Percentiles rank a stretch among this genome's conserved stretches.
phyloP scores from a whole-genome alignment of 805 yeast species.

The Sporopachydermia quercuum region DNA sequence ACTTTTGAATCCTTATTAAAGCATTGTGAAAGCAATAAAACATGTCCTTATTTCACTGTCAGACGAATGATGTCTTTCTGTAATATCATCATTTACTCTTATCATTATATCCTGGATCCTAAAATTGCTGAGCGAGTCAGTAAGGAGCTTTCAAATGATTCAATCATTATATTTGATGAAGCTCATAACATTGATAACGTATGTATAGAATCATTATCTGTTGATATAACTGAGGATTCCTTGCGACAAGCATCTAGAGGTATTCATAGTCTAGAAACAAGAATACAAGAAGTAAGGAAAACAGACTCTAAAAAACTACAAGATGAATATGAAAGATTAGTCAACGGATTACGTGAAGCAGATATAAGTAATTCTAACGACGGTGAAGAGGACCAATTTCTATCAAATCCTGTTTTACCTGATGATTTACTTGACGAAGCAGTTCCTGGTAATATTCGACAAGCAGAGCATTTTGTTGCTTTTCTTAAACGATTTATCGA shows the following conservation, averaged over 20 bases:
- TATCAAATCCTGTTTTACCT: constrained; percentile 80
- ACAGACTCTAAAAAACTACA: constrained; percentile 75
- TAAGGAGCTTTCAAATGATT: constrained; percentile 77
- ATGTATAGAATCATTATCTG: constrained; percentile 86
- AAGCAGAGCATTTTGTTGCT: constrained; percentile 94
- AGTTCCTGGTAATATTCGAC: constrained; percentile 90
- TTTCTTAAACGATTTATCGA: constrained; percentile 87
- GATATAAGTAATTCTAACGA: too few species aligned
- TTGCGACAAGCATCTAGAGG: constrained; percentile 79
- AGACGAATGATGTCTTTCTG: constrained; percentile 92
- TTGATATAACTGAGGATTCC: constrained; percentile 85
- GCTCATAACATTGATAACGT: constrained; percentile 98
- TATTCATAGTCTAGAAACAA: constrained; percentile 61
- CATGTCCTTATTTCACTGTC: constrained; percentile 94
- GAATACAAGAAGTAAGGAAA: constrained; percentile 71
- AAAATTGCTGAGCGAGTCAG: constrained; percentile 95
- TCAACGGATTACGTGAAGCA: constrained; percentile 66
- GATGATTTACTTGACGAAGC: constrained; percentile 82
- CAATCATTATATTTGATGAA: constrained; percentile 92
- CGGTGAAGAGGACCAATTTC: constrained; percentile 46
- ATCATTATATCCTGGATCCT: constrained; percentile 92
- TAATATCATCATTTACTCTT: constrained; percentile 88
- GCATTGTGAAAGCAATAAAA: constrained; percentile 63
- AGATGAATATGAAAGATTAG: constrained; percentile 82
- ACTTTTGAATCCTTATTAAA: constrained; percentile 75